Conservation (phyloP, 2,329 filamentous ascomycete genomes). For the Diaporthe vexans region DNA sequence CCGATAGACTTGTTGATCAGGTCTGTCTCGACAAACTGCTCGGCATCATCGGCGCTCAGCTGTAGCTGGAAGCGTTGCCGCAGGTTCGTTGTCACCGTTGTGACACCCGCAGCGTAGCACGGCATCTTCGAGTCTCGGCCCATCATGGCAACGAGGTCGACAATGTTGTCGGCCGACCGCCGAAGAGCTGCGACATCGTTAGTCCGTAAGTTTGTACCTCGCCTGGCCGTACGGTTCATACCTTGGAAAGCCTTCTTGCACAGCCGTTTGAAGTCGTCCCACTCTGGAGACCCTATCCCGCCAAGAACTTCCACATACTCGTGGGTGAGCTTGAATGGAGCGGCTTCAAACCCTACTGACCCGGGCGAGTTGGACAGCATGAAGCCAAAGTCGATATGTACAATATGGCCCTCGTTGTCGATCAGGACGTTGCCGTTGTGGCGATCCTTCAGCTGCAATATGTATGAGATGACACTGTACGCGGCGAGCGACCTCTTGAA, state of each 20-base stretch:
- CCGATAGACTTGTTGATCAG: conserved; percentile 85
- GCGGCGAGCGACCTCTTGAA: conserved; percentile 87
- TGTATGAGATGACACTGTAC: conserved; percentile 87
- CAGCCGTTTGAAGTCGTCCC: conserved; percentile 80
- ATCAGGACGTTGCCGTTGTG: conserved; percentile 91
- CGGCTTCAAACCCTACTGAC: conserved; percentile 87
- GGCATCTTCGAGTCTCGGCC: conserved; percentile 87
- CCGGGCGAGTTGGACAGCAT: conserved; percentile 91
- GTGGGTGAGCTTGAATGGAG: conserved; percentile 85
- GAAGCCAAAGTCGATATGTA: conserved; percentile 92
- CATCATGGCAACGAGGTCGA: conserved; percentile 88
- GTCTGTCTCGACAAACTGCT: conserved; percentile 84
- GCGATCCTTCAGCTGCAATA: conserved; percentile 86
- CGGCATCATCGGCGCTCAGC: conserved; percentile 84
- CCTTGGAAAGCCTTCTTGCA: conserved; percentile 90
- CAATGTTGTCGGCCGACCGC: conserved; percentile 83
- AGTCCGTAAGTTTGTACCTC: conserved; percentile 35
- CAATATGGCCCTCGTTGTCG: conserved; percentile 87
- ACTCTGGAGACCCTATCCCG: conserved; percentile 77
- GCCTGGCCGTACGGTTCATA: conserved; percentile 51
- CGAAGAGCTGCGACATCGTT: conserved; percentile 70
- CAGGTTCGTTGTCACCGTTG: conserved; percentile 77
- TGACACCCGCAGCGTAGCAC: conserved; percentile 82
- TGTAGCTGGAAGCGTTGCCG: conserved; percentile 85
- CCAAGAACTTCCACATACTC: conserved; percentile 89